Evolutionary conservation across 2,329 filamentous ascomycete genomes (phyloP).

Genomic region (Diaporthe nobilis): DNA sequence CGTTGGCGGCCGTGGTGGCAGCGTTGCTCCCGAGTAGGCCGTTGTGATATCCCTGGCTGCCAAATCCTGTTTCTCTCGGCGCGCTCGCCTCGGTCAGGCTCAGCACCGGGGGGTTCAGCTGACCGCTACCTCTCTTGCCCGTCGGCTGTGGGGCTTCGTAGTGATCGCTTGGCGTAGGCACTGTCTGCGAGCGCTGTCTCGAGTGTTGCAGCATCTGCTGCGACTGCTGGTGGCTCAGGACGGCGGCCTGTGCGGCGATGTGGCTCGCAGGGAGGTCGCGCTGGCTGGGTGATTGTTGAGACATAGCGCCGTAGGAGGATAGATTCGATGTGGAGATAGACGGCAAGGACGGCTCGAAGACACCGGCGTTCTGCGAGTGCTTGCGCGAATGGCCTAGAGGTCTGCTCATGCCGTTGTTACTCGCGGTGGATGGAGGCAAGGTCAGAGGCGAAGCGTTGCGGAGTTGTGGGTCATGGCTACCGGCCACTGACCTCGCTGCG

Average conservation of each 20-base stretch:
- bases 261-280: conserved; percentile 75
- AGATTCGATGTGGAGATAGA: conserved; percentile 71
- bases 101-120: conserved; percentile 73
- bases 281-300: conserved; percentile 59
- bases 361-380: conserved; percentile 81
- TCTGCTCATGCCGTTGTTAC: conserved; percentile 51
- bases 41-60: conserved; percentile 69
- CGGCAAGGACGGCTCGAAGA: conserved; percentile 81
- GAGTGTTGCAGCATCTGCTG: conserved; percentile 62
- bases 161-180: conserved; percentile 69
- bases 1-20: conserved; percentile 79
- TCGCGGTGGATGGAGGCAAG: conserved; percentile 54
- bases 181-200: conserved; percentile 81
- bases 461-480: conserved; percentile 44
- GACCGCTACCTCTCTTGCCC: conserved; percentile 62
- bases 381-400: conserved; percentile 67
- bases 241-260: conserved; percentile 84
- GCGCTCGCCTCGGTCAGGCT: conserved; percentile 76
- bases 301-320: conserved; percentile 61
- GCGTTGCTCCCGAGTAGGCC: conserved; percentile 72
- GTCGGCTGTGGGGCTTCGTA: conserved; percentile 51
- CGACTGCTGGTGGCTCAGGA: conserved; percentile 71
- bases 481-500: conserved; percentile 40
- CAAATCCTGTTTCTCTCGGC: conserved; percentile 70
- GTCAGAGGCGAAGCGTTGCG: conserved; percentile 60